Percentiles rank a stretch among this genome's conserved stretches.
These are phyloP conservation scores for Aureobasidium musti DNA, from an alignment of 2,329 filamentous ascomycete genomes.

Conservation along the genomic window DNA sequence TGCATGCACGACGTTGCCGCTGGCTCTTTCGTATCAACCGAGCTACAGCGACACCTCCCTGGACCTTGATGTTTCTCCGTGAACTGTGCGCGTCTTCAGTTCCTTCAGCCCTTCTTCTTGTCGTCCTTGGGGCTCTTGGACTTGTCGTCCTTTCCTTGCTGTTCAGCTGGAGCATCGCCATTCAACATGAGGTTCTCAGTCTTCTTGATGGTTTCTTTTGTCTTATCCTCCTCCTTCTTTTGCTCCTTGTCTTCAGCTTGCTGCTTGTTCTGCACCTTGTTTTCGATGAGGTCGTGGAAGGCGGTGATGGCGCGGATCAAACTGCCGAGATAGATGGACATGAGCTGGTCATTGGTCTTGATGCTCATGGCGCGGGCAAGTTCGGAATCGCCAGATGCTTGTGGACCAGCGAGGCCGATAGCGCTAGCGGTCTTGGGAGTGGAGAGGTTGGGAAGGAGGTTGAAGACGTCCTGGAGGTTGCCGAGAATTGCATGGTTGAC, in stretches of 20 bases:
- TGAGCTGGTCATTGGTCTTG: slow-evolving; percentile 99
- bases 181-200: slow-evolving; percentile 65
- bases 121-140: slow-evolving; percentile 42
- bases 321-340: slow-evolving; percentile 96
- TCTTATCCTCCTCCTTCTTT: slow-evolving; percentile 66
- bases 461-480: slow-evolving; percentile 99
- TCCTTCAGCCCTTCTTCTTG: slow-evolving; percentile 52
- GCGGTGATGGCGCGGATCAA: slow-evolving; percentile 96
- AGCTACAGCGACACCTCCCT: not conserved
- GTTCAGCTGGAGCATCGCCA: slow-evolving; percentile 51
- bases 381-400: slow-evolving; percentile 70
- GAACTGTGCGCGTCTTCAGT: not conserved
- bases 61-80: slow-evolving; percentile 15
- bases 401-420: slow-evolving; percentile 56
- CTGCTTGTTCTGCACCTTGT: slow-evolving; percentile 99
- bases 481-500: slow-evolving; percentile 97
- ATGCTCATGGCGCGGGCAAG: slow-evolving; percentile 95
- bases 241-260: slow-evolving; percentile 93
- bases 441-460: slow-evolving; percentile 92
- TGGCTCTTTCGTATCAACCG: not conserved
- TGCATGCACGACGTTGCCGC: slow-evolving; percentile 20
- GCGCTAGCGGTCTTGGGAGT: slow-evolving; percentile 67
- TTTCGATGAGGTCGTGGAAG: slow-evolving; percentile 98
- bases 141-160: slow-evolving; percentile 49
- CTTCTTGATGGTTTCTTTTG: slow-evolving; percentile 57